phyloP scores from a whole-genome alignment of 148 eudicot genomes.

The Camellia lanceoleosa region DNA sequence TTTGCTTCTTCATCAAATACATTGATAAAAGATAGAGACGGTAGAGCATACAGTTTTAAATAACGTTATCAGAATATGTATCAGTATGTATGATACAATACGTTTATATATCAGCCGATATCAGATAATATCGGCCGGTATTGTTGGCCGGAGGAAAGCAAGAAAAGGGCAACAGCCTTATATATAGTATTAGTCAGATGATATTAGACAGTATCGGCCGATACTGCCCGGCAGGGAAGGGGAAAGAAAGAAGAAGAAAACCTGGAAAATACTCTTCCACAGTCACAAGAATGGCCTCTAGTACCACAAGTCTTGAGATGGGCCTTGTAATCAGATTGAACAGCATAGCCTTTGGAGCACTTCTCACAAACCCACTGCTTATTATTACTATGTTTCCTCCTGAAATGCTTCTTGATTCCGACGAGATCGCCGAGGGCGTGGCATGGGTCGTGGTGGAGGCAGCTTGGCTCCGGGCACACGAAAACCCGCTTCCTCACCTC shows the following conservation, averaged over 20 bases:
- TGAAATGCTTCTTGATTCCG: slow-evolving; percentile 84
- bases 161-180: too few species aligned
- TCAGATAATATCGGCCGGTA: too few species aligned
- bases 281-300: slow-evolving; percentile 35
- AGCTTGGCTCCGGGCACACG: slow-evolving; percentile 89
- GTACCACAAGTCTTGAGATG: slow-evolving; percentile 95
- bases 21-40: neutral
- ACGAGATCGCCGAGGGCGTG: slow-evolving; percentile 91
- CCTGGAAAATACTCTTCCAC: neutral
- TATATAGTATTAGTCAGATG: neutral
- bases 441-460: slow-evolving; percentile 84
- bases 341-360: slow-evolving; percentile 86
- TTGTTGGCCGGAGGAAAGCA: too few species aligned
- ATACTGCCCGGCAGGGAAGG: neutral
- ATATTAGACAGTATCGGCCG: too few species aligned
- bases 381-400: slow-evolving; percentile 81
- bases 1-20: neutral
- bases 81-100: neutral
- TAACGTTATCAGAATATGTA: neutral
- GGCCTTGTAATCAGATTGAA: slow-evolving; percentile 91
- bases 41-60: too few species aligned
- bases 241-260: neutral
- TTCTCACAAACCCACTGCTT: slow-evolving; percentile 91
- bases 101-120: too few species aligned
- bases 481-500: slow-evolving; percentile 68